phyloP scores from a whole-genome alignment of 2,329 filamentous ascomycete genomes.

The Cladophialophora psammophila region DNA sequence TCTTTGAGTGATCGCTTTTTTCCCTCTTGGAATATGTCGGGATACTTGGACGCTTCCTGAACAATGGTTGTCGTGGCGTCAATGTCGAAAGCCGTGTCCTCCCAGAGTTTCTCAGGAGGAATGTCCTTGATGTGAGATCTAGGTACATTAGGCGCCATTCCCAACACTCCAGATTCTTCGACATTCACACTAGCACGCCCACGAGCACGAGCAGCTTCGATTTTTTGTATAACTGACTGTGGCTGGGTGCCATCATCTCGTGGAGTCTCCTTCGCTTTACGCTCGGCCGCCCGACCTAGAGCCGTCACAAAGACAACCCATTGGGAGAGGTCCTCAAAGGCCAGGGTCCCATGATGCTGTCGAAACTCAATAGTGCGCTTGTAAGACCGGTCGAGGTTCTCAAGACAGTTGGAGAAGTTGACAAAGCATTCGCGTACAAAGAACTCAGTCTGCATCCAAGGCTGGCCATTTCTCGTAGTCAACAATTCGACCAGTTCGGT shows the following conservation, averaged over 20 bases:
- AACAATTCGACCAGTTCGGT: background rate
- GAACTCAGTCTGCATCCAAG: background rate
- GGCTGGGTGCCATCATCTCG: background rate
- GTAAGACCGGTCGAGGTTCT: background rate
- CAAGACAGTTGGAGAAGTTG: constrained; percentile 8
- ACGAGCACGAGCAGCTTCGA: too few species aligned
- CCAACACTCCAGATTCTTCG: background rate
- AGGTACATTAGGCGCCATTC: too few species aligned
- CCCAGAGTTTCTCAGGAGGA: background rate
- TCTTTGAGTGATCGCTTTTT: constrained; percentile 5
- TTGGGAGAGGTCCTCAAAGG: background rate
- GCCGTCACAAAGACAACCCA: constrained; percentile 10
- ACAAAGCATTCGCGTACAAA: constrained; percentile 8
- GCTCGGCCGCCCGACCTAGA: constrained; percentile 7
- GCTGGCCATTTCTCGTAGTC: background rate
- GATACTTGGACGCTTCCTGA: background rate
- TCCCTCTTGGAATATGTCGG: background rate
- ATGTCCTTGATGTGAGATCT: background rate
- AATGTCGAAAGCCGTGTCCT: background rate
- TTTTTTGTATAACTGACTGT: background rate
- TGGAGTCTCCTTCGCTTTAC: constrained; percentile 5
- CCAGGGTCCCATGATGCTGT: constrained; percentile 14
- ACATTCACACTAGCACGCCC: too few species aligned
- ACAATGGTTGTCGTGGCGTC: background rate
- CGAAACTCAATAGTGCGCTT: constrained; percentile 15